Conservation (phyloP, 1,284 basidiomycete species). For the Vanrija pseudolonga region DNA sequence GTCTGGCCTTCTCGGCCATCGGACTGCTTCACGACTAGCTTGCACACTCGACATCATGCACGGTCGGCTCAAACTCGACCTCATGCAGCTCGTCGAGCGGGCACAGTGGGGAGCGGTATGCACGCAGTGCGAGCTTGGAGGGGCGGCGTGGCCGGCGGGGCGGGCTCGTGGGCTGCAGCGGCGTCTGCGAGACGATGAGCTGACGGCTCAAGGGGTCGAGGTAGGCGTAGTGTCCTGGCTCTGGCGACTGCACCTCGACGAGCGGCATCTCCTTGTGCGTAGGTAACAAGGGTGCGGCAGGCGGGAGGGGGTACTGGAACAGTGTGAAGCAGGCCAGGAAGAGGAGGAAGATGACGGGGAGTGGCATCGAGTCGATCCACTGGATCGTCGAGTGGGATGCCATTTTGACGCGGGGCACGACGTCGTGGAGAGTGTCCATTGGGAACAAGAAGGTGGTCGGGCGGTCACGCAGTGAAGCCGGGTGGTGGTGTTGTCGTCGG, state of each 20-base stretch:
- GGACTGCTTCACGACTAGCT: too few species aligned
- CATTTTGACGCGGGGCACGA: constrained; percentile 3
- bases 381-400: constrained; percentile 1
- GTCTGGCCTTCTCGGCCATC: too few species aligned
- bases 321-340: constrained; percentile 3
- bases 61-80: too few species aligned
- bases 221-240: constrained; percentile 8
- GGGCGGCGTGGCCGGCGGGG: neutral
- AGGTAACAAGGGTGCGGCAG: neutral
- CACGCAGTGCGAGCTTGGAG: neutral
- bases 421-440: constrained; percentile 1
- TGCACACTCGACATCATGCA: too few species aligned
- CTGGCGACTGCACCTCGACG: constrained; percentile 1
- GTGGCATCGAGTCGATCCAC: constrained; percentile 6
- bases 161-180: neutral
- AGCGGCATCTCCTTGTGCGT: neutral
- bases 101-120: constrained; percentile 6
- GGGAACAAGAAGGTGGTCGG: neutral
- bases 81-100: too few species aligned
- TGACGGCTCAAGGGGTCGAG: constrained; percentile 7
- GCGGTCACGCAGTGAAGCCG: too few species aligned
- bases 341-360: constrained; percentile 5
- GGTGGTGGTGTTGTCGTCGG: neutral
- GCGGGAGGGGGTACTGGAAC: constrained; percentile 1
- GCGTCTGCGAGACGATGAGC: constrained; percentile 6